A percentile compares a stretch with the other conserved stretches of the same genome.
Conservation (phyloP, 1,139 yeast genomes). For the Taphrina populina region DNA sequence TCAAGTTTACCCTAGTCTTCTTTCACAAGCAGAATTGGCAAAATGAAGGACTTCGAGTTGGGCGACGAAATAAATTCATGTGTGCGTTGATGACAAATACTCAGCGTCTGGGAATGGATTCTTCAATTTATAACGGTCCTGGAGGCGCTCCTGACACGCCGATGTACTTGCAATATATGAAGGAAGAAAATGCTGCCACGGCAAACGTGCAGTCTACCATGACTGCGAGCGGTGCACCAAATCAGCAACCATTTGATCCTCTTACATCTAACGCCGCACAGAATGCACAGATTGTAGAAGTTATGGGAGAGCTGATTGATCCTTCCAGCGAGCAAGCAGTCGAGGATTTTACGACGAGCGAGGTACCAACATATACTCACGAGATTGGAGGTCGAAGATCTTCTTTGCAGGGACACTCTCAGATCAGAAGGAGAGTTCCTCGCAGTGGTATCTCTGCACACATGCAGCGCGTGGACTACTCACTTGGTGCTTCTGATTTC, state of each 20-base stretch:
- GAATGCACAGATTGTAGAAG: conserved; percentile 9
- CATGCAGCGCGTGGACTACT: conserved; percentile 28
- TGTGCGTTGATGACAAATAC: conserved; percentile 36
- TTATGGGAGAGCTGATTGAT: neutral
- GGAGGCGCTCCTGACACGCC: conserved; percentile 34
- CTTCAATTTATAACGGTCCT: conserved; percentile 33
- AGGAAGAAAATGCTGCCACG: too few relatives aligned
- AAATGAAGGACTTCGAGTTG: conserved; percentile 42
- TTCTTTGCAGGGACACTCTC: neutral
- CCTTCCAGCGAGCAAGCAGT: conserved; percentile 17
- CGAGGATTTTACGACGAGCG: conserved; percentile 5
- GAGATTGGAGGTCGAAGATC: conserved; percentile 5
- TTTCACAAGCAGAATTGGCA: conserved; percentile 46
- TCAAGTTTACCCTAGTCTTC: conserved; percentile 43
- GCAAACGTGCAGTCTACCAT: neutral
- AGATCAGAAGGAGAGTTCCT: conserved; percentile 1
- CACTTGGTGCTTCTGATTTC: conserved; percentile 28
- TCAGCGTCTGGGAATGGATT: conserved; percentile 35
- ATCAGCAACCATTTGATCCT: conserved; percentile 21
- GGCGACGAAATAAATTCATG: conserved; percentile 38
- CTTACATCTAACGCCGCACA: conserved; percentile 23
- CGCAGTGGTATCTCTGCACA: conserved; percentile 20
- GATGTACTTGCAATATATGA: conserved; percentile 24
- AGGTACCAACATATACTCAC: neutral
- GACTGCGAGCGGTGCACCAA: conserved; percentile 1